phyloP scores from a whole-genome alignment of 805 yeast genomes.

The Hanseniaspora valbyensis region DNA sequence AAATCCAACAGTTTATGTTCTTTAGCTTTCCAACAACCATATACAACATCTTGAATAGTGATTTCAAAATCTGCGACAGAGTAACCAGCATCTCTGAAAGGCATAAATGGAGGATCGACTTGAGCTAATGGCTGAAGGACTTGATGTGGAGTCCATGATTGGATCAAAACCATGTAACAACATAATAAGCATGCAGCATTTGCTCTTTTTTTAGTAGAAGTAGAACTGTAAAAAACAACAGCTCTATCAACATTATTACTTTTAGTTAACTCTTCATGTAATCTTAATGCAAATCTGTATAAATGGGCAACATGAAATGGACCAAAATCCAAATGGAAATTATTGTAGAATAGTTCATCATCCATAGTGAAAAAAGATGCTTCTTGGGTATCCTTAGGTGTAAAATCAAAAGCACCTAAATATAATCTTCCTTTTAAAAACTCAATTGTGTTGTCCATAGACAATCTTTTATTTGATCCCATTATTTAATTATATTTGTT shows the following conservation, averaged over 20 bases:
- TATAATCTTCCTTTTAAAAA: slow-evolving; percentile 54
- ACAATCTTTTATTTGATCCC: slow-evolving; percentile 21
- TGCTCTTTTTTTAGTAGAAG: slow-evolving; percentile 70
- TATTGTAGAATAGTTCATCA: slow-evolving; percentile 79
- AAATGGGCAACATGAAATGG: slow-evolving; percentile 89
- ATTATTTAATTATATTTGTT: neutral
- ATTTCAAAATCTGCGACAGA: slow-evolving; percentile 89
- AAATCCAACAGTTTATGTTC: slow-evolving; percentile 81
- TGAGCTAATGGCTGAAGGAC: slow-evolving; percentile 91
- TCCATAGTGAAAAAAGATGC: slow-evolving; percentile 84
- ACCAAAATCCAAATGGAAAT: slow-evolving; percentile 95
- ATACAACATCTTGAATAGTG: slow-evolving; percentile 87
- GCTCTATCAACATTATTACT: slow-evolving; percentile 76
- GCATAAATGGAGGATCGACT: slow-evolving; percentile 84
- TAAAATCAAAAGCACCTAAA: slow-evolving; percentile 74
- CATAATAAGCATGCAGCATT: slow-evolving; percentile 91
- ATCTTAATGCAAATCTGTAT: slow-evolving; percentile 86
- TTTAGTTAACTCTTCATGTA: slow-evolving; percentile 84
- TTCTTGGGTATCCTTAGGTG: slow-evolving; percentile 66
- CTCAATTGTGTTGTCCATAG: slow-evolving; percentile 30
- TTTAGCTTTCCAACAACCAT: slow-evolving; percentile 96
- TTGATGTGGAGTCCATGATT: slow-evolving; percentile 97
- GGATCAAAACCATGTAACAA: slow-evolving; percentile 89
- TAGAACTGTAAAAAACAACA: slow-evolving; percentile 77
- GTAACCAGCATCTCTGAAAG: slow-evolving; percentile 95